Percentiles rank a stretch among this genome's conserved stretches.
These are phyloP conservation scores for Epichloe glyceriae DNA, from an alignment of 2,329 filamentous ascomycete genomes.

Conservation along the genomic window DNA sequence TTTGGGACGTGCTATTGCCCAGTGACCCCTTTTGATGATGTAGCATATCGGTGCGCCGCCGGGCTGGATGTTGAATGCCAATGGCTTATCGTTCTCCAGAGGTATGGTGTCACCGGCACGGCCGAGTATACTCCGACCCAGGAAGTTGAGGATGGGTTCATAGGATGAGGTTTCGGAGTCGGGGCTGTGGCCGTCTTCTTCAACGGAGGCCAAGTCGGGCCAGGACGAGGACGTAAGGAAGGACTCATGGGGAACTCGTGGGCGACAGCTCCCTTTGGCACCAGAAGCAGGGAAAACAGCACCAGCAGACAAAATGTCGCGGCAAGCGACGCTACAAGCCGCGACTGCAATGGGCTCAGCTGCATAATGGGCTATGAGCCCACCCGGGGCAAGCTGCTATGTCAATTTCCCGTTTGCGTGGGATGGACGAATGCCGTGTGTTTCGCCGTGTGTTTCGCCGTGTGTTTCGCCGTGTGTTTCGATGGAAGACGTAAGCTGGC, in stretches of 20 bases:
- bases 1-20: slow-evolving; percentile 10
- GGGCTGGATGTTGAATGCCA: slow-evolving; percentile 44
- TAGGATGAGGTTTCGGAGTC: slow-evolving; percentile 28
- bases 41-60: slow-evolving; percentile 41
- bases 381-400: neutral
- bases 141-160: slow-evolving; percentile 46
- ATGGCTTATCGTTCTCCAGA: slow-evolving; percentile 51
- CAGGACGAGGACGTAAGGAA: neutral
- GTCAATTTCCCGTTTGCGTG: neutral
- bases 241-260: slow-evolving; percentile 29
- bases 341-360: slow-evolving; percentile 57
- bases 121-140: slow-evolving; percentile 51
- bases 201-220: neutral
- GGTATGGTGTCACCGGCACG: slow-evolving; percentile 40
- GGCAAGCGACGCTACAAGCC: slow-evolving; percentile 53
- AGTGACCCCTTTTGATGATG: slow-evolving; percentile 19
- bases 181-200: neutral
- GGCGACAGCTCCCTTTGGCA: slow-evolving; percentile 49
- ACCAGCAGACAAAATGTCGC: slow-evolving; percentile 46
- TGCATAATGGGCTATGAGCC: slow-evolving; percentile 32
- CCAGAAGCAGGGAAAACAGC: slow-evolving; percentile 48
- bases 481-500: neutral
- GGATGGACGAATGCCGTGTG: neutral
- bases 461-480: neutral
- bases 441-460: too few species aligned